Conservation (phyloP, 75 land plant species). For the Cupressus sempervirens region DNA sequence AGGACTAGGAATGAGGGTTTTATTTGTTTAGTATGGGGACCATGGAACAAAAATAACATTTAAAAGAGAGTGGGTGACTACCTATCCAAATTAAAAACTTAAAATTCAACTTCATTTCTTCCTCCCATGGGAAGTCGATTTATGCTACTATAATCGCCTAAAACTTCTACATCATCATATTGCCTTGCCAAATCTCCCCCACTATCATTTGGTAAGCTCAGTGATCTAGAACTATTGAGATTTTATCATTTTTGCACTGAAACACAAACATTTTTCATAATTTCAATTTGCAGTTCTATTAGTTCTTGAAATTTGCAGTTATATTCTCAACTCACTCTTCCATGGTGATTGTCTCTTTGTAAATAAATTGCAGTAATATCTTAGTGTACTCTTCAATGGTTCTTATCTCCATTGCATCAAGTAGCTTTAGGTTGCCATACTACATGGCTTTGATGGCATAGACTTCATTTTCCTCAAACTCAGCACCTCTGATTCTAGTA, state of each 20-base stretch:
- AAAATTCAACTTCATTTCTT: not conserved
- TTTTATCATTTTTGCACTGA: not conserved
- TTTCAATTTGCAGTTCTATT: no score
- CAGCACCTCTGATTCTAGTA: conserved; percentile 90
- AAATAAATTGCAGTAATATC: no score
- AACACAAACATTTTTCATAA: not conserved
- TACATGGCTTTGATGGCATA: conserved; percentile 91
- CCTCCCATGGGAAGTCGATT: conserved; percentile 2
- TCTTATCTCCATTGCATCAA: no score
- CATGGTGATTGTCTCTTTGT: no score
- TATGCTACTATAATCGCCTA: not conserved
- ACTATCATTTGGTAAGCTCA: not conserved
- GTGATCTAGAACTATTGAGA: not conserved
- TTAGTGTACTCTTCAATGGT: no score
- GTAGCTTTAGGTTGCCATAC: conserved; percentile 95
- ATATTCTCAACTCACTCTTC: no score
- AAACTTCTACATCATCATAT: not conserved
- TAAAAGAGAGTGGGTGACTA: not conserved
- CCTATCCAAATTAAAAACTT: not conserved
- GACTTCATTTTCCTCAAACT: conserved; percentile 99
- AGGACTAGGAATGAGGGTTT: not conserved
- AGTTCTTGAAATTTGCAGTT: not conserved
- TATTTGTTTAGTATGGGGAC: not conserved
- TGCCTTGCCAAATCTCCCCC: not conserved
- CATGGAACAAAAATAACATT: not conserved